Evolutionary conservation across 306 rosid genomes (phyloP).

Genomic region (Sophora flavescens): DNA sequence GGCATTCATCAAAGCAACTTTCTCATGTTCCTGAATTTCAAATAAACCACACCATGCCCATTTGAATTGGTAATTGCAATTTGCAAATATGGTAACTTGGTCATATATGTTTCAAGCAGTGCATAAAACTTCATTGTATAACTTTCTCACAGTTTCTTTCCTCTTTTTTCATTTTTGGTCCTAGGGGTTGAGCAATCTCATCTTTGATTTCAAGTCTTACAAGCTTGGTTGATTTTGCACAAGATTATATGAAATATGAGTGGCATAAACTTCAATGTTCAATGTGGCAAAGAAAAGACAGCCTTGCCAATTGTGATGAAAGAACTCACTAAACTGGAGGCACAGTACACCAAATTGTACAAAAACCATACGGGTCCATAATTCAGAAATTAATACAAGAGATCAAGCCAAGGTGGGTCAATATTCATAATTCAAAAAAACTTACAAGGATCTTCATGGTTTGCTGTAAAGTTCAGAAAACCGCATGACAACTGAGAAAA

Average conservation of each 20-base stretch:
- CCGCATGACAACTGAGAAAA: not conserved
- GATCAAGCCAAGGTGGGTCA: conserved; percentile 10
- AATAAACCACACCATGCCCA: not conserved
- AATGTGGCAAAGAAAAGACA: not conserved
- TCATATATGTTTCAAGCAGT: conserved; percentile 4
- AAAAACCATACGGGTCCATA: conserved; percentile 23
- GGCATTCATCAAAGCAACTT: not conserved
- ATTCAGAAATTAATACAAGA: not conserved
- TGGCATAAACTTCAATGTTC: conserved; percentile 35
- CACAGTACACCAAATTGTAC: conserved; percentile 7
- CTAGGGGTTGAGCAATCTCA: not conserved
- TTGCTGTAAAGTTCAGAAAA: conserved; percentile 25
- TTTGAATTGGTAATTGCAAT: conserved; percentile 2
- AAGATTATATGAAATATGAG: conserved; percentile 35
- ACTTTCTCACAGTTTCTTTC: conserved; percentile 1
- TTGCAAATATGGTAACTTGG: not conserved
- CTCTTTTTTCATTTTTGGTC: not conserved
- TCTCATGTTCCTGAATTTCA: not conserved
- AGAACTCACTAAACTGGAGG: not conserved
- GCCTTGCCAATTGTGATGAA: not conserved
- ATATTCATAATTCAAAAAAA: conserved; percentile 24
- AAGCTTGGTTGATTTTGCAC: not conserved
- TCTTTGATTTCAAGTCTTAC: conserved; percentile 24
- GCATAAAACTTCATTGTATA: not conserved
- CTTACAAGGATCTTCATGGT: conserved; percentile 33